A percentile compares a stretch with the other conserved stretches of the same genome.
Evolutionary conservation across 805 yeast species (phyloP).

Genomic region (Saturnispora bothae): DNA sequence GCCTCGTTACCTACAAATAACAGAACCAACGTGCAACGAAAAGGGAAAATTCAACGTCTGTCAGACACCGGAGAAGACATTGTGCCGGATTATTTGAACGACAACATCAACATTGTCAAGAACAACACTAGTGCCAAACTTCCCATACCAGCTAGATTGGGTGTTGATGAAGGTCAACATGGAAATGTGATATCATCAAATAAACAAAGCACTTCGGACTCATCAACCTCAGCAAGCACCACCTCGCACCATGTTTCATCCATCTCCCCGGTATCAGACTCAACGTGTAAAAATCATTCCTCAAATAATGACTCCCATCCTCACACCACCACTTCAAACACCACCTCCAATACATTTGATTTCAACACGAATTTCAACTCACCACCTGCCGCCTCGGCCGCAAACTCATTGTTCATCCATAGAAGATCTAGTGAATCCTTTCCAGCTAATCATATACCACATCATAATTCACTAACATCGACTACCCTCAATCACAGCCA

Average conservation of each 20-base stretch:
- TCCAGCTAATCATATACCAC: background rate
- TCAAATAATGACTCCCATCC: no score
- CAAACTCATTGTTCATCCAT: slow-evolving; percentile 4
- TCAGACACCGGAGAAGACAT: slow-evolving; percentile 24
- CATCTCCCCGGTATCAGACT: slow-evolving; percentile 10
- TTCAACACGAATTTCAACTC: slow-evolving; percentile 7
- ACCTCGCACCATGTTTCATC: slow-evolving; percentile 6
- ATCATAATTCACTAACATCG: background rate
- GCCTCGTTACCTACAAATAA: slow-evolving; percentile 36
- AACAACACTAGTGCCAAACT: slow-evolving; percentile 44
- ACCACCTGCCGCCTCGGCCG: background rate
- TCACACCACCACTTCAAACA: slow-evolving; percentile 3
- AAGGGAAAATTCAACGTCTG: slow-evolving; percentile 18
- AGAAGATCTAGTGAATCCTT: background rate
- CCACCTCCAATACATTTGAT: slow-evolving; percentile 1
- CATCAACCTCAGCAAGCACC: slow-evolving; percentile 5
- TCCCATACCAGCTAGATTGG: slow-evolving; percentile 26
- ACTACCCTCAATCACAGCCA: background rate
- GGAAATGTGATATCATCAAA: slow-evolving; percentile 8
- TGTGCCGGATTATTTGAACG: slow-evolving; percentile 30
- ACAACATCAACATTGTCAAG: slow-evolving; percentile 40
- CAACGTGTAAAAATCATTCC: slow-evolving; percentile 10
- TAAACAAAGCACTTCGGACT: slow-evolving; percentile 7
- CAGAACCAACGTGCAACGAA: slow-evolving; percentile 25
- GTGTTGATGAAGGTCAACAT: background rate